Base-by-base conservation (phyloP, 2,329 filamentous ascomycete genomes). In the Acephala macrosclerotiorum region DNA sequence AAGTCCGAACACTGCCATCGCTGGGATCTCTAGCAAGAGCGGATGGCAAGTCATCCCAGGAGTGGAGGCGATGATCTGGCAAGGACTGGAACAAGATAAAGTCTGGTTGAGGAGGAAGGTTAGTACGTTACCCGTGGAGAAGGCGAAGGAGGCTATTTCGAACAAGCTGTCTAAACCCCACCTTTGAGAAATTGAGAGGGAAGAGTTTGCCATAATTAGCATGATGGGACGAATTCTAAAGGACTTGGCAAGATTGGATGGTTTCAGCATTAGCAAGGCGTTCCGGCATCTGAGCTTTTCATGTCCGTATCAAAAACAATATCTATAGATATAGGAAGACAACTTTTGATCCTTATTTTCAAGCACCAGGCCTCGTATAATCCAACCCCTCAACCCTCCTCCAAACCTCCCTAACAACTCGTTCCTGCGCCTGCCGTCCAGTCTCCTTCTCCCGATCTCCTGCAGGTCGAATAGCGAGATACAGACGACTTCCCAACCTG, bases 331-430 rank as follows among this genome's bases (percentile, higher is more conserved):
- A n/a, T n/a, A n/a, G n/a, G n/a, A n/a, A n/a, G n/a, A n/a, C n/a
- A n/a, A n/a, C n/a, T n/a, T n/a, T n/a, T n/a, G n/a, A n/a, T n/a
- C n/a, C n/a, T n/a, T 25, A 16, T 55, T 12, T 36, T 64, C 40
- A 87, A 60, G 80, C 84, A 1, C 89, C 89, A 0, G 89, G 91
- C 22, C 91, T 82, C 26, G 80, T 79, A 74, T 93, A 94, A 71
- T 92, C 88, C 62, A 94, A 77, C 14, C 82, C 79, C 59, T 85
- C 80, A 6, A 93, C 91, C 38, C 91, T 82, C 69, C 84, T 85
- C 91, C 91, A 94, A 1, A 91, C 88, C 72, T 92, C 90, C 51
- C 90, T 81, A 1, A 92, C 89, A 0, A 89, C 85, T 65, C 91
- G 81, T 71, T 93, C 90, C 72, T 94, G 91, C 9, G 84, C 82